Evolutionary conservation across 805 yeast genomes (phyloP).

Genomic region (Maudiozyma saulgeensis): DNA sequence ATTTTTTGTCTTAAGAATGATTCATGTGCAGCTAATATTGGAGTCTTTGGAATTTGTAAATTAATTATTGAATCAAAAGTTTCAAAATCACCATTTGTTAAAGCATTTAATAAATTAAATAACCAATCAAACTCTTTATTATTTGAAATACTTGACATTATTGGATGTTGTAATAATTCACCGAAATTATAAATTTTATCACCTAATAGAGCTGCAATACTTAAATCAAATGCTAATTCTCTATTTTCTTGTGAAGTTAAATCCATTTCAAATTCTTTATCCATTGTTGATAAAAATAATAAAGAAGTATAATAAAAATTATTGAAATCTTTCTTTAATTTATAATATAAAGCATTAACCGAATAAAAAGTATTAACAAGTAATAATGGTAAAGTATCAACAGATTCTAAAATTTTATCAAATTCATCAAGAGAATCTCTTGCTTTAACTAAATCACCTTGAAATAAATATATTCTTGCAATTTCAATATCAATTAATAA

Average conservation of each 20-base stretch:
- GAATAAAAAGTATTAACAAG: slow-evolving; percentile 78
- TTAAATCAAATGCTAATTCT: slow-evolving; percentile 60
- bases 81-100: slow-evolving; percentile 70
- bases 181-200: slow-evolving; percentile 93
- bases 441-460: slow-evolving; percentile 49
- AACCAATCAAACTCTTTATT: slow-evolving; percentile 57
- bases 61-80: slow-evolving; percentile 45
- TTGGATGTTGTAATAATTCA: slow-evolving; percentile 84
- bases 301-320: slow-evolving; percentile 72
- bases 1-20: slow-evolving; percentile 79
- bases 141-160: slow-evolving; percentile 43
- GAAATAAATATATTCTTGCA: slow-evolving; percentile 56
- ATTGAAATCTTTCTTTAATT: slow-evolving; percentile 69
- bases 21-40: slow-evolving; percentile 48
- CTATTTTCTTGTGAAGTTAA: slow-evolving; percentile 30
- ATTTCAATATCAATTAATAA: slow-evolving; percentile 58
- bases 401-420: slow-evolving; percentile 45
- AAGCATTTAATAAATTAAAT: slow-evolving; percentile 52
- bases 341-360: slow-evolving; percentile 67
- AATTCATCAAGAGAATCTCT: slow-evolving; percentile 58
- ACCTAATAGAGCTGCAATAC: slow-evolving; percentile 81
- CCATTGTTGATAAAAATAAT: slow-evolving; percentile 70
- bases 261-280: slow-evolving; percentile 22
- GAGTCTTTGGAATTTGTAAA: slow-evolving; percentile 36
- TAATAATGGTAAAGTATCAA: slow-evolving; percentile 47